Base-by-base conservation (phyloP, 1,284 basidiomycete genomes). In the Puccinia coronata region DNA sequence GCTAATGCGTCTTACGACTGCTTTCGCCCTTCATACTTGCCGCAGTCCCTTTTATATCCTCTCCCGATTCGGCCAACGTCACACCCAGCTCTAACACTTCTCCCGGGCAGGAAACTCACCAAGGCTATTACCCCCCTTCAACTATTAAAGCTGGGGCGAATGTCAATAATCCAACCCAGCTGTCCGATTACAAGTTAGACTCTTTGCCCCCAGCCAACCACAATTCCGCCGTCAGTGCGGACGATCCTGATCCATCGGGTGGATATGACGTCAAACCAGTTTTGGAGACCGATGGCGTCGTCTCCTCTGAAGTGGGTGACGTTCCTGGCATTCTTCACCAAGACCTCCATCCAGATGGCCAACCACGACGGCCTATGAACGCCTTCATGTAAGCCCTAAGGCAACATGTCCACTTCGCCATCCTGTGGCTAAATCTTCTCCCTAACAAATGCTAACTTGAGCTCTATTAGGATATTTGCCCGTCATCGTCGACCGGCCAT, bases 311-410 rank as follows among this genome's bases (percentile, higher is more conserved):
- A 79, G 76, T 79, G 5, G 76, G 76, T n/a, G 65, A 49, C 43
- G 76, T 79, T 20, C 76, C 76, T 39, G 76, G 76, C n/a, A 79
- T 79, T 39, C 65, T 79, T 28, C 65, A 79, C n/a, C 76, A 79
- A 36, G 76, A 79, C 28, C 76, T 79, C 2, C 76, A 79, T 53
- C 76, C 76, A 25, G 76, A 79, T 47, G 76, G 76, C 43, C 76
- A 79, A 70, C 76, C 76, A 4, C 47, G 76, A 18, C 47, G 76
- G 43, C 76, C 76, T 6, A 79, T 79, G 76, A 79, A 79, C 41
- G 76, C 76, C 12, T 79, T 79, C 55, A 79, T 79, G 76, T 79
- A 31, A 25, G 76, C 71, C 49, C n/a, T 61, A 34, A 55, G 39
- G 25, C 18, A 51, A 25, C n/a, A n/a, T n/a, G n/a, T n/a, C n/a